Conservation (phyloP, 306 rosid species). For the Trichosanthes cucumerina region DNA sequence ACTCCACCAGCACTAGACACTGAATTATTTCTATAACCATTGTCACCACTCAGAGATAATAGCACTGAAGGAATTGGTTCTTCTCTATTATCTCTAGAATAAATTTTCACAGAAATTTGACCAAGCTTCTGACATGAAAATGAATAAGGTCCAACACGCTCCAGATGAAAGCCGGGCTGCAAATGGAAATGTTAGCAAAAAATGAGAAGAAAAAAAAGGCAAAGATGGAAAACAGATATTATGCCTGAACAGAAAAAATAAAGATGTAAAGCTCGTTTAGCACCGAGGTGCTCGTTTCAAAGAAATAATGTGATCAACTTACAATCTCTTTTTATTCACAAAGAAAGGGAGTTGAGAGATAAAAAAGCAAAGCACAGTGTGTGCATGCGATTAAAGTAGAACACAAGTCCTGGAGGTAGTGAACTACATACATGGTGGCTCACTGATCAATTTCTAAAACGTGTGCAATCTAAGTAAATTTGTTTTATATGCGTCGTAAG, state of each 20-base stretch:
- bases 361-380: background rate
- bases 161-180: constrained; percentile 87
- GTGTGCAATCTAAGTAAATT: background rate
- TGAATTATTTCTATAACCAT: constrained; percentile 92
- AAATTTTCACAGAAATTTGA: constrained; percentile 64
- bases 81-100: constrained; percentile 51
- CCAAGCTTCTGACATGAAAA: constrained; percentile 95
- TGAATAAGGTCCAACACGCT: constrained; percentile 64
- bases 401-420: background rate
- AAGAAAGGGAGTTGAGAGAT: background rate
- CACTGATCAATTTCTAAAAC: background rate
- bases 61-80: constrained; percentile 84
- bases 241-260: background rate
- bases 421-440: background rate
- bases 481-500: background rate
- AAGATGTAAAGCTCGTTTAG: background rate
- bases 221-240: constrained; percentile 3
- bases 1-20: constrained; percentile 73
- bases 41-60: constrained; percentile 83
- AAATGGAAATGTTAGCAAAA: constrained; percentile 17
- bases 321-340: background rate
- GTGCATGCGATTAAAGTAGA: background rate
- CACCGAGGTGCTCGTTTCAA: background rate
- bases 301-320: background rate
- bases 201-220: constrained; percentile 20